Base-by-base conservation (phyloP, 768 basidiomycete genomes). In the Fistulinella prunicolor region DNA sequence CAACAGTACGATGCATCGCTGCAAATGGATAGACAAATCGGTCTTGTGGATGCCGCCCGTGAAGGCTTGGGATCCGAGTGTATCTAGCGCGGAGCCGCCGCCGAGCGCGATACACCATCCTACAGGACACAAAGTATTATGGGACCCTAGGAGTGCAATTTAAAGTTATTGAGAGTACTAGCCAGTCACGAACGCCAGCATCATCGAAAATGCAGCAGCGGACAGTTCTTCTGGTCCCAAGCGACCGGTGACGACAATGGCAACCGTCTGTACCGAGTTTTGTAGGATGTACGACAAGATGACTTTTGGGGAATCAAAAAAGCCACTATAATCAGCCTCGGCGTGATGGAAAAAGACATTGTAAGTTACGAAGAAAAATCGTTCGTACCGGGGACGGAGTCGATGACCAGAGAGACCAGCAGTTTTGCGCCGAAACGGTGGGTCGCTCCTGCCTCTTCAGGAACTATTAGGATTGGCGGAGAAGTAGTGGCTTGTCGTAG, bases 121-220 rank as follows among this genome's bases (percentile, higher is more conserved):
- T 88, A 64, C 57, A 49, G 17, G 42, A 52, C 24, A 49, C 45
- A 49, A 53, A 60, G n/a, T n/a, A 62, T 78, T 61, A 73, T 80
- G 77, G 79, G 79, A 82, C 76, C 77, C 73, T 69, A 60, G 50
- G 58, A 39, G 57, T 47, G 55, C 45, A 49, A 42, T 24, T 50
- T 39, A 64, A 58, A 38, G 49, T 32, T 53, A 49, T 44, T 47
- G 51, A 23, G 52, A 60, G 60, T 64, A 83, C 82, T 82, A 68
- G 79, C 85, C 83, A 74, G 86, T 85, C 8, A 87, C 86, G 61
- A 81, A 85, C 13, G 85, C 86, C 56, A 89, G 67, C 86, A 89
- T 89, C 61, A 85, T 69, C 23, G 83, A 76, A 57, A 88, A 85
- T 36, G 87, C 85, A 12, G 87, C 77, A 2, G 79, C 81, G 1